Evolutionary conservation across 139 green algal species (phyloP), one percentile per base, ranked within the genome.

Genomic region (Picochlorum sp.): DNA sequence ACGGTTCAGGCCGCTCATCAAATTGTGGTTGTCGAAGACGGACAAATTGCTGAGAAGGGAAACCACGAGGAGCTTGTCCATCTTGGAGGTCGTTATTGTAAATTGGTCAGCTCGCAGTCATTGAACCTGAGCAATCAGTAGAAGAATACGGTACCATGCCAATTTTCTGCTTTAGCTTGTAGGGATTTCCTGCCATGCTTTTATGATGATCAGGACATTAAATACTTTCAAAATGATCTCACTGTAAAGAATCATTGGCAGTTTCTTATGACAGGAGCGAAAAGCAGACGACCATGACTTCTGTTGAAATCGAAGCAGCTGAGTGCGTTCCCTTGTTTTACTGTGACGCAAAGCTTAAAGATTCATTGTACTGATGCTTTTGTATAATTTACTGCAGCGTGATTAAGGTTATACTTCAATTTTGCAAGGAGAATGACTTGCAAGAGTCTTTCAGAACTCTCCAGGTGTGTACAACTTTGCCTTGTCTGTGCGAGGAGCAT

Each of bases 341-440:
- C 8, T 28, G 1, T 7, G 4, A 28, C n/a, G 7, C 6, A 62
- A 20, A 57, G 7, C 57, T 18, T 38, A 20, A n/a, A 30, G 14
- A 28, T 57, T 63, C 44, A 60, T 47, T 67, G 47, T 47, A 18
- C 21, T 55, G 34, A 41, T 41, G 7, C 8, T 13, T 13, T 34
- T n/a, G 8, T 56, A 57, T 65, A 37, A 20, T 21, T 14, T 18
- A 26, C 2, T 74, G 75, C 78, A 96, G 89, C 81, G 85, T 96
- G n/a, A 95, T 96, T 79, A 95, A 93, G 59, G 86, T 97, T 65
- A 91, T 98, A 21, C 74, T 98, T 4, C 92, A 98, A 65, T 98
- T 98, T 58, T 96, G 88, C 80, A 95, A 96, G 58, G 92, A 98
- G 74, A 94, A 97, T 68, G 80, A 78, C 8, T 70, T 98, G 7